A percentile compares a stretch with the other conserved stretches of the same genome.
Conservation (phyloP, 257 asterid genomes). For the Primulina huaijiensis region DNA sequence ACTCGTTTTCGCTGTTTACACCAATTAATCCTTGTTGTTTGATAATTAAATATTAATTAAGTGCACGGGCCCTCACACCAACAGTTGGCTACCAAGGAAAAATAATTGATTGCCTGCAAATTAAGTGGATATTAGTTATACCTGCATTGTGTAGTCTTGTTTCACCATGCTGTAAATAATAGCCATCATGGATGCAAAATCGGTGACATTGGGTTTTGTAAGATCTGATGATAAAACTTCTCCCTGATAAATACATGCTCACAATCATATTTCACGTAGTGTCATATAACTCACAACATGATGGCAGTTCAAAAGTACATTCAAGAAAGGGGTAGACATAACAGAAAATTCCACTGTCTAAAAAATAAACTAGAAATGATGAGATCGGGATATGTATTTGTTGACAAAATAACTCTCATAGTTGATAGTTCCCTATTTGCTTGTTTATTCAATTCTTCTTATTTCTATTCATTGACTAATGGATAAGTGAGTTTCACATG, state of each 20-base stretch:
- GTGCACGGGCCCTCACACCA: too few species aligned
- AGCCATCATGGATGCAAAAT: slow-evolving; percentile 66
- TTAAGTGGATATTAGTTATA: too few species aligned
- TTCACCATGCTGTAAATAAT: slow-evolving; percentile 59
- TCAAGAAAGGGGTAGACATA: neutral
- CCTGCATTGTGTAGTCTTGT: slow-evolving; percentile 88
- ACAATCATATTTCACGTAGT: neutral
- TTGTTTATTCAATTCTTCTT: too few species aligned
- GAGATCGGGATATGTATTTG: neutral
- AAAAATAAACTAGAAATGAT: neutral
- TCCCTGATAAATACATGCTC: slow-evolving; percentile 31
- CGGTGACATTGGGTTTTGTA: slow-evolving; percentile 41
- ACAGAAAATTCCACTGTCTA: neutral
- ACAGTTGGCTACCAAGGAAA: neutral
- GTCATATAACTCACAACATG: neutral
- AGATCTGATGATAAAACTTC: slow-evolving; percentile 24
- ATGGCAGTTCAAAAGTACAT: neutral
- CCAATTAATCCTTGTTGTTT: too few species aligned
- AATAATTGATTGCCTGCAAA: neutral
- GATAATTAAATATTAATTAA: too few species aligned
- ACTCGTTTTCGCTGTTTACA: too few species aligned
- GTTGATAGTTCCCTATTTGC: too few species aligned
- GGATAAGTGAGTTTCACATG: neutral
- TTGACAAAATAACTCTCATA: neutral
- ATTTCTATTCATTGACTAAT: neutral